These are phyloP conservation scores for Chaetomium tenue DNA, from an alignment of 495 filamentous ascomycete species.

Conservation along the genomic window DNA sequence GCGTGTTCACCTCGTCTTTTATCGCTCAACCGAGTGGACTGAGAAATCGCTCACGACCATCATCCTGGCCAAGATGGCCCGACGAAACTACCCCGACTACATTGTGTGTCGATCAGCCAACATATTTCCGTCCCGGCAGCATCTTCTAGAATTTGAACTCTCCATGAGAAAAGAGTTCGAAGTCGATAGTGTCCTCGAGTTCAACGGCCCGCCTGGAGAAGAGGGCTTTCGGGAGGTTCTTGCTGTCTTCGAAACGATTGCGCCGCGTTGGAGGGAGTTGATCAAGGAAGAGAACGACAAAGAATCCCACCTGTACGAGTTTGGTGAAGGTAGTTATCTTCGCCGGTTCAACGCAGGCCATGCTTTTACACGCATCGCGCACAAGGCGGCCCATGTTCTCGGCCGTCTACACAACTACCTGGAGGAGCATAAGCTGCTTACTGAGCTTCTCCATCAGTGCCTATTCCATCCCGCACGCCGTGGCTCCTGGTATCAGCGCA, in stretches of 20 bases:
- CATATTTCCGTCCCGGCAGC: slow-evolving; percentile 74
- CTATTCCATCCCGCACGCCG: slow-evolving; percentile 83
- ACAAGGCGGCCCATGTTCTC: slow-evolving; percentile 77
- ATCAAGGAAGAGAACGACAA: slow-evolving; percentile 74
- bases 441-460: slow-evolving; percentile 73
- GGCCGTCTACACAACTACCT: slow-evolving; percentile 78
- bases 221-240: slow-evolving; percentile 61
- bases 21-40: slow-evolving; percentile 94
- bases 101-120: slow-evolving; percentile 86
- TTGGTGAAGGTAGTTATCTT: slow-evolving; percentile 84
- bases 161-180: slow-evolving; percentile 78
- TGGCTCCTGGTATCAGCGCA: slow-evolving; percentile 94
- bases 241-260: slow-evolving; percentile 68
- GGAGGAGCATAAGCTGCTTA: slow-evolving; percentile 71
- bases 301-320: slow-evolving; percentile 77
- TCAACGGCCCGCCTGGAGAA: slow-evolving; percentile 69
- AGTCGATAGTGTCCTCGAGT: slow-evolving; percentile 82
- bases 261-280: slow-evolving; percentile 75
- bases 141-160: slow-evolving; percentile 84
- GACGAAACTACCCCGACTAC: slow-evolving; percentile 84
- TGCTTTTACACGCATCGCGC: slow-evolving; percentile 89
- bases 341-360: slow-evolving; percentile 89
- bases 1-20: slow-evolving; percentile 92
- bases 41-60: slow-evolving; percentile 95
- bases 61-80: slow-evolving; percentile 84